Base-by-base conservation (phyloP, 2,329 filamentous ascomycete genomes). In the Sporothrix brunneoviolacea region DNA sequence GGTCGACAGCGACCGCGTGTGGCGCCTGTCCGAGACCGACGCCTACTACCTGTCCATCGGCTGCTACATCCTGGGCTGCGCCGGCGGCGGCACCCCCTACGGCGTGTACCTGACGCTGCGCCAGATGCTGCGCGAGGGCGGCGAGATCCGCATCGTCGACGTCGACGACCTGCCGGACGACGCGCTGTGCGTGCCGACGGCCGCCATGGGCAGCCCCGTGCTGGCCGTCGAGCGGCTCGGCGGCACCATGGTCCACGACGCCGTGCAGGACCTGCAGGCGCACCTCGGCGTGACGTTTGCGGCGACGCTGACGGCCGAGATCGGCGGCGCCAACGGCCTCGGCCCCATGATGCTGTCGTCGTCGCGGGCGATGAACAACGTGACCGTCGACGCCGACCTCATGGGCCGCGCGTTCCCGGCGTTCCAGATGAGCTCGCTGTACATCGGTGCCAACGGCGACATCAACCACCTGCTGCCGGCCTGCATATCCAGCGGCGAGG, bases 321-420 rank as follows among this genome's bases (percentile, higher is more conserved):
- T 80, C 37, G 77, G 77, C 1, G 76, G 76, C 1, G 70, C 70
- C 4, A 80, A 80, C 53, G 75, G 75, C 0, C 61, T 77, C 8
- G 67, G 59, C 58, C 68, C 53, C 24, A 67, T 60, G 62, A 68
- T 57, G 61, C 69, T 49, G 62, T 70, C 49, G 54, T 68, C 54
- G 61, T 71, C 61, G 4, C 53, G 55, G 10, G 61, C 59, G 33
- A 69, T 71, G 33, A 62, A 66, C 38, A 54, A 62, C 3, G 64
- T 66, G 0, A 58, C 61, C 6, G 59, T 70, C 1, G 68, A 70
- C 43, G 67, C 59, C 2, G 67, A 70, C 43, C 64, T 63, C 59
- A 70, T 70, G 67, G 67, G 67, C 49, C 54, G 56, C 39, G 63
- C 63, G 3, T 63, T 62, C 51, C 61, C 63, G 3, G 57, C 56